phyloP scores from a whole-genome alignment of 106 monocot genomes.

The Acorus calamus region DNA sequence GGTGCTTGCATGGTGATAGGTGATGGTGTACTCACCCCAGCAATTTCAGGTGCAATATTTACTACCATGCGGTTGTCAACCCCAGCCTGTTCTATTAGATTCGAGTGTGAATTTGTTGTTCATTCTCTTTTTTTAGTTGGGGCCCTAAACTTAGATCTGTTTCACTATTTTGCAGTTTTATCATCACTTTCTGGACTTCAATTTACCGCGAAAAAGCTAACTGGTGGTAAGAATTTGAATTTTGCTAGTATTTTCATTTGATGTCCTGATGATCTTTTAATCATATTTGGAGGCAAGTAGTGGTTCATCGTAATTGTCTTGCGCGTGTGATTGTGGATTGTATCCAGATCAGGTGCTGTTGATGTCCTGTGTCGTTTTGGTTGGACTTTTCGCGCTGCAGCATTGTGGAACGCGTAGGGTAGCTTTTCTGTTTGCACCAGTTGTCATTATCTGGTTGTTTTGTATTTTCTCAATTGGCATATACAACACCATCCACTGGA shows the following conservation, averaged over 20 bases:
- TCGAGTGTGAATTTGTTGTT: not conserved
- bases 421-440: constrained; percentile 83
- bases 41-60: constrained; percentile 59
- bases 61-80: not conserved
- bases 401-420: constrained; percentile 82
- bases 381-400: constrained; percentile 89
- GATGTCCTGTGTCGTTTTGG: constrained; percentile 63
- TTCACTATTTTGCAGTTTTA: constrained; percentile 48
- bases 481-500: constrained; percentile 81
- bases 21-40: constrained; percentile 79
- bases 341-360: constrained; percentile 53
- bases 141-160: not conserved
- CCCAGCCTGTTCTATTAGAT: not conserved
- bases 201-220: constrained; percentile 32
- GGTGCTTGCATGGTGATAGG: constrained; percentile 92
- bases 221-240: constrained; percentile 26
- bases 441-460: constrained; percentile 71
- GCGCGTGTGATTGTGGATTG: not conserved
- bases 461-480: constrained; percentile 60
- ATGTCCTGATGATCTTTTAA: not conserved
- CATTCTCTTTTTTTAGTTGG: not conserved
- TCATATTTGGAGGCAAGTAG: not conserved
- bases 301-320: not conserved
- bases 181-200: constrained; percentile 73
- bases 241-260: not conserved